These are phyloP conservation scores for Proteromonas lacertae DNA, from an alignment of 352 stramenopile species.

Conservation along the genomic window DNA sequence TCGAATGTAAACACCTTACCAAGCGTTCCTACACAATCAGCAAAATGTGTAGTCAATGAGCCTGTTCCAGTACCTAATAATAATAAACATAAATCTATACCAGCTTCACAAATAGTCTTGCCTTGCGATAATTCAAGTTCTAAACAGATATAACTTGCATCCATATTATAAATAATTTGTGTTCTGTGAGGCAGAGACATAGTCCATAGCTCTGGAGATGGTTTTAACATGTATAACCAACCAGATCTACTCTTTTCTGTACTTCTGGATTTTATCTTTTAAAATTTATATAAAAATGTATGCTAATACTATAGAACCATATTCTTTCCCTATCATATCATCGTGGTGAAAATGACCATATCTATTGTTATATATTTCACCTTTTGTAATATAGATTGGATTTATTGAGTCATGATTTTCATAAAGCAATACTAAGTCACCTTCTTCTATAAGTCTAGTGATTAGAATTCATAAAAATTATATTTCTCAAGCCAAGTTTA, in stretches of 20 bases:
- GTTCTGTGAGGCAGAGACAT: slow-evolving; percentile 50
- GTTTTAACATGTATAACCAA: slow-evolving; percentile 65
- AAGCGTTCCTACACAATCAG: slow-evolving; percentile 31
- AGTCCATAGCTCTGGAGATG: slow-evolving; percentile 81
- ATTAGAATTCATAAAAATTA: not conserved
- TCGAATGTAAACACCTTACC: slow-evolving; percentile 83
- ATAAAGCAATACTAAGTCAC: slow-evolving; percentile 83
- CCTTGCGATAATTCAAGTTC: slow-evolving; percentile 12
- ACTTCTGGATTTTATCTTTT: slow-evolving; percentile 15
- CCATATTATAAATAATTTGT: slow-evolving; percentile 78
- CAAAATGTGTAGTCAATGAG: slow-evolving; percentile 42
- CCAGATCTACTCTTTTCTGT: no score
- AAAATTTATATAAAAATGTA: slow-evolving; percentile 22
- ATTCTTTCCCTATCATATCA: slow-evolving; percentile 54
- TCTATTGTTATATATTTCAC: slow-evolving; percentile 66
- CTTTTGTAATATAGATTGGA: slow-evolving; percentile 58
- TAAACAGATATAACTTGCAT: slow-evolving; percentile 34
- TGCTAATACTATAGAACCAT: slow-evolving; percentile 27
- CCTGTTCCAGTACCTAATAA: slow-evolving; percentile 42
- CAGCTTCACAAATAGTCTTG: slow-evolving; percentile 4
- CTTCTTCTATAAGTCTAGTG: slow-evolving; percentile 11
- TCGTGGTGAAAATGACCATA: slow-evolving; percentile 84
- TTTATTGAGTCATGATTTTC: slow-evolving; percentile 67
- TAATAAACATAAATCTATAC: not conserved
- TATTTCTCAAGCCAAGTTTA: not conserved